Conservation (phyloP, 2,329 filamentous ascomycete genomes). For the Colletotrichum eleusines region DNA sequence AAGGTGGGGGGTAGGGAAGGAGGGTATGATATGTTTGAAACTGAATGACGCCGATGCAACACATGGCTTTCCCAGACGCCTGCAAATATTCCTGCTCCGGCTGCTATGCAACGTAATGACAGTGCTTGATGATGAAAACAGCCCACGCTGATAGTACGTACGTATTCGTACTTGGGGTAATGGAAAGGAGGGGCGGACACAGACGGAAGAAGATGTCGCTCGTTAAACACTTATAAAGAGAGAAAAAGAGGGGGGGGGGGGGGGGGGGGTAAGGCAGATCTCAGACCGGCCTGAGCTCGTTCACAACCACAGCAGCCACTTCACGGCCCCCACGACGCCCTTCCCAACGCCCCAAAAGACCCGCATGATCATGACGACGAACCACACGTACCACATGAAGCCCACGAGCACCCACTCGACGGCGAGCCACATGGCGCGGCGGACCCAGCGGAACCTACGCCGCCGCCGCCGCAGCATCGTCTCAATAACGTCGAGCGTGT, state of each 20-base stretch:
- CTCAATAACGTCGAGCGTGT: conserved; percentile 82
- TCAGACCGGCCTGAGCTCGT: neutral
- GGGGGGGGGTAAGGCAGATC: neutral
- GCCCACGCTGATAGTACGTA: neutral
- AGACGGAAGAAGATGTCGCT: neutral
- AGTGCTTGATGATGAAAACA: conserved; percentile 12
- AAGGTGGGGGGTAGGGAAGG: no score
- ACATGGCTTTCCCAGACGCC: conserved; percentile 1
- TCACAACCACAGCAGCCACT: conserved; percentile 88
- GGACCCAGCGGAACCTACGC: conserved; percentile 77
- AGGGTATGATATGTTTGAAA: neutral
- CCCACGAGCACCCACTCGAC: conserved; percentile 91
- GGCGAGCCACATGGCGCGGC: conserved; percentile 81
- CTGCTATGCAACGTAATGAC: conserved; percentile 37
- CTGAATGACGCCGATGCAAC: neutral
- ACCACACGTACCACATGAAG: conserved; percentile 95
- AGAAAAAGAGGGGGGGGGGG: no score
- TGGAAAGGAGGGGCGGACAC: neutral
- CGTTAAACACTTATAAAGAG: neutral
- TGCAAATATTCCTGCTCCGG: conserved; percentile 22
- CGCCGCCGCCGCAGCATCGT: conserved; percentile 78
- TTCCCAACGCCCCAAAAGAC: conserved; percentile 72
- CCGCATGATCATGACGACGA: conserved; percentile 83
- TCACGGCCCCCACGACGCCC: conserved; percentile 69
- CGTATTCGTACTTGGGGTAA: no score